A percentile compares a stretch with the other conserved stretches of the same genome.
phyloP scores from a whole-genome alignment of 805 yeast genomes.

The Jamesozyma gamospora region DNA sequence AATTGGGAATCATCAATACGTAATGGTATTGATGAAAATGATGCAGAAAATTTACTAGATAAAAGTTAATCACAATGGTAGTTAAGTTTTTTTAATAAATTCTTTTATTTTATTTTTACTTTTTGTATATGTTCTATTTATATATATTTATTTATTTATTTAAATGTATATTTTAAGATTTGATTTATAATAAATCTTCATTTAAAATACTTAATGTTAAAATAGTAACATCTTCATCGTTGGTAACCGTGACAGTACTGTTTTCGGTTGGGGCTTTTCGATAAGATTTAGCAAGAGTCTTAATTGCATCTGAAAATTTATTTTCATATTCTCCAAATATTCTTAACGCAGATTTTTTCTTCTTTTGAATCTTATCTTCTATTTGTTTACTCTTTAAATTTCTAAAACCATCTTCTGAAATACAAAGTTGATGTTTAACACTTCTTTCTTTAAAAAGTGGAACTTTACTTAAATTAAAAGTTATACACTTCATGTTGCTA shows the following conservation, averaged over 20 bases:
- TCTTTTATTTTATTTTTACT: not conserved
- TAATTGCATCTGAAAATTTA: not conserved
- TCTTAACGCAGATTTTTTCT: not conserved
- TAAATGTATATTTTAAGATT: not conserved
- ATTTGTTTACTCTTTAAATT: not conserved
- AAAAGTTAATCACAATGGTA: not conserved
- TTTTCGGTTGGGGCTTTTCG: not conserved
- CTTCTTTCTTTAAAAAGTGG: too few species aligned
- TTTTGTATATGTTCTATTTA: not conserved
- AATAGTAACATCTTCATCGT: too few species aligned
- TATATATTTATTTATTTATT: not conserved
- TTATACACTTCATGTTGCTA: too few species aligned
- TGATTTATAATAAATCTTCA: too few species aligned
- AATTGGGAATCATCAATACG: constrained; percentile 44
- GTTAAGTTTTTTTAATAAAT: too few species aligned
- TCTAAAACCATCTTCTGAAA: too few species aligned
- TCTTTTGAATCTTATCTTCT: not conserved
- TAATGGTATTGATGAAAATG: constrained; percentile 25
- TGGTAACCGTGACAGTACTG: too few species aligned
- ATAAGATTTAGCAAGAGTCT: not conserved
- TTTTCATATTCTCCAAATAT: not conserved
- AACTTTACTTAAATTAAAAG: too few species aligned
- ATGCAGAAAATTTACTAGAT: constrained; percentile 5
- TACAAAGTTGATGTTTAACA: too few species aligned
- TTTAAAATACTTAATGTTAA: not conserved